phyloP scores from a whole-genome alignment of 768 basidiomycete species.

The Rhizopogon vinicolor region DNA sequence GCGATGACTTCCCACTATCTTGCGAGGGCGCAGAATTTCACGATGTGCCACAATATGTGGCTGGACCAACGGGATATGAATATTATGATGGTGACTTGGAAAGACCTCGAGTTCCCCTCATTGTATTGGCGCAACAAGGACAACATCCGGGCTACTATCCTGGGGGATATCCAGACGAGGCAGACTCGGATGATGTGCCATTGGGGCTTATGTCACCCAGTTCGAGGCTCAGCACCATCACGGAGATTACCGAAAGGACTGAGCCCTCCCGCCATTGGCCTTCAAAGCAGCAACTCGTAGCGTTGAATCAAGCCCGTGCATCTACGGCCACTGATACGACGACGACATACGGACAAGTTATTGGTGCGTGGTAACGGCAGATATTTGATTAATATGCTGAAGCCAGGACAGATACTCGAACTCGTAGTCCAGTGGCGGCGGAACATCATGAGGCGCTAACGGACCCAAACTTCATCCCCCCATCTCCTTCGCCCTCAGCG shows the following conservation, averaged over 20 bases:
- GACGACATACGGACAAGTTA: slow-evolving; percentile 60
- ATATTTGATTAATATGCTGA: slow-evolving; percentile 2
- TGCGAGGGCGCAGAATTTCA: slow-evolving; percentile 8
- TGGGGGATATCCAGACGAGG: slow-evolving; percentile 17
- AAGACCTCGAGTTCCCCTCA: slow-evolving; percentile 53
- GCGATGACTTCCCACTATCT: slow-evolving; percentile 14
- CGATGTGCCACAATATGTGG: slow-evolving; percentile 8
- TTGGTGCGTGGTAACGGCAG: slow-evolving; percentile 39
- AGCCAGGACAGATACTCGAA: slow-evolving; percentile 13
- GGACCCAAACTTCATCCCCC: slow-evolving; percentile 56
- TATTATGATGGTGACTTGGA: slow-evolving; percentile 22
- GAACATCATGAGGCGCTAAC: slow-evolving; percentile 13
- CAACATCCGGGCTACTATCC: slow-evolving; percentile 28
- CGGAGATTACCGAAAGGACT: slow-evolving; percentile 63
- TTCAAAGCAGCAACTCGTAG: slow-evolving; percentile 33
- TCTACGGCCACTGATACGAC: slow-evolving; percentile 29
- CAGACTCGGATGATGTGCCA: slow-evolving; percentile 24
- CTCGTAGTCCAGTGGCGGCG: neutral
- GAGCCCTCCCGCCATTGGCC: slow-evolving; percentile 50
- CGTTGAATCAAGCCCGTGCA: slow-evolving; percentile 37
- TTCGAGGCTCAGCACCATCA: slow-evolving; percentile 57
- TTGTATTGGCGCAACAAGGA: slow-evolving; percentile 56
- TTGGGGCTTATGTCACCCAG: slow-evolving; percentile 27
- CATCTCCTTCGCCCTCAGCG: slow-evolving; percentile 67
- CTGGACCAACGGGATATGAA: slow-evolving; percentile 13